phyloP scores from a whole-genome alignment of 2,329 filamentous ascomycete species.

The Aspergillus sp. region DNA sequence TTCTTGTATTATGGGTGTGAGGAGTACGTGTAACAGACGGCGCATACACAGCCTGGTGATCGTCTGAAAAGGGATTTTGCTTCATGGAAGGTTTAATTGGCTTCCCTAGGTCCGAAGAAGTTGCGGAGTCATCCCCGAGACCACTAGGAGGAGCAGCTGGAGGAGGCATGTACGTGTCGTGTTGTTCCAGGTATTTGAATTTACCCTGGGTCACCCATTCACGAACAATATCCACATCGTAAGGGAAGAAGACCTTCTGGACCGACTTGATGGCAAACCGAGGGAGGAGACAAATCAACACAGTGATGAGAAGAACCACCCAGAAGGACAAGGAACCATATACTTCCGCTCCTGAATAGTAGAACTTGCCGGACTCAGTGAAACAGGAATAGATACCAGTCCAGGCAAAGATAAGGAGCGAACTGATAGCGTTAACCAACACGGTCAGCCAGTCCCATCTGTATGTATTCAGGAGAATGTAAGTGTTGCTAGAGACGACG shows the following conservation, averaged over 20 bases:
- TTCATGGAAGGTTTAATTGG: constrained; percentile 49
- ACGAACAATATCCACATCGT: constrained; percentile 89
- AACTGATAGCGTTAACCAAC: constrained; percentile 71
- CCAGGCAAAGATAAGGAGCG: constrained; percentile 87
- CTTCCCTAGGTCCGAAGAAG: constrained; percentile 31
- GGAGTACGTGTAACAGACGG: constrained; percentile 73
- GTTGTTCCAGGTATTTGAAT: constrained; percentile 62
- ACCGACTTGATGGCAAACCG: constrained; percentile 77
- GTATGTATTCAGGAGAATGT: constrained; percentile 93
- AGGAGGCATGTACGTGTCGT: constrained; percentile 42
- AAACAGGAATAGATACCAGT: constrained; percentile 75
- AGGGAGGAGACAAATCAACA: constrained; percentile 74
- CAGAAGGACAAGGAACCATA: constrained; percentile 80
- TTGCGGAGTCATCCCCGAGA: constrained; percentile 31
- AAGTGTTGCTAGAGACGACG: constrained; percentile 82
- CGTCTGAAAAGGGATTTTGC: constrained; percentile 65
- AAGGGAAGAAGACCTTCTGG: constrained; percentile 89
- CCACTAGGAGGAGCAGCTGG: constrained; percentile 32
- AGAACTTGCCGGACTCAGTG: constrained; percentile 54
- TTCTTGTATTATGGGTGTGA: constrained; percentile 68
- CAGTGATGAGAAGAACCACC: constrained; percentile 71
- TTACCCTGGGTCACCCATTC: constrained; percentile 79
- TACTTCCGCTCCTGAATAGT: constrained; percentile 65
- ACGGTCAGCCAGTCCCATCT: constrained; percentile 97
- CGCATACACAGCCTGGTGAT: constrained; percentile 85